A percentile compares a stretch with the other conserved stretches of the same genome.
These are phyloP conservation scores for Rhodotorula mucilaginosa DNA, from an alignment of 1,284 basidiomycete genomes.

Conservation along the genomic window DNA sequence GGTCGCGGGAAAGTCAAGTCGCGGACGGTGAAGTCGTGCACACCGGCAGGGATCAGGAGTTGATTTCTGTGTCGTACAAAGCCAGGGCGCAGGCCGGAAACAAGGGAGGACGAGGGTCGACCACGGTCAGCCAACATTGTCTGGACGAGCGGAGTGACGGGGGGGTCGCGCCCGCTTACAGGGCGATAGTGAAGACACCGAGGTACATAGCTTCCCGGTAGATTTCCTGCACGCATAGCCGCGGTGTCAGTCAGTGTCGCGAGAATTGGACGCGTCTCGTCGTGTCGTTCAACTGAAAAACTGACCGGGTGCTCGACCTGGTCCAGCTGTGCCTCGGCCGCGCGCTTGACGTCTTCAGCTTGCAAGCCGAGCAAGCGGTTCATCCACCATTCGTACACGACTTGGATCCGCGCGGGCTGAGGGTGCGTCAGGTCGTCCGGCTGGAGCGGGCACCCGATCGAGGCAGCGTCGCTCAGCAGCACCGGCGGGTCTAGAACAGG, in stretches of 20 bases:
- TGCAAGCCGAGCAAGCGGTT: slow-evolving; percentile 19
- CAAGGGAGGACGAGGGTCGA: not conserved
- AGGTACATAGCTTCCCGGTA: slow-evolving; percentile 38
- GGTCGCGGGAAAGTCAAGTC: slow-evolving; percentile 72
- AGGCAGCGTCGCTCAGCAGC: slow-evolving; percentile 10
- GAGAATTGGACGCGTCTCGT: not conserved
- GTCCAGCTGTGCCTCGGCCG: slow-evolving; percentile 34
- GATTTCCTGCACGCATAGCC: slow-evolving; percentile 20
- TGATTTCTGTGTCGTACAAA: slow-evolving; percentile 36
- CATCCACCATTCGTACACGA: slow-evolving; percentile 37
- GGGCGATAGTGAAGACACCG: slow-evolving; percentile 30
- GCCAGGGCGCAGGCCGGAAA: not conserved
- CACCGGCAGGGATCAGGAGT: slow-evolving; percentile 55
- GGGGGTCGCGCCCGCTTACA: slow-evolving; percentile 12
- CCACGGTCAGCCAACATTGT: not conserved
- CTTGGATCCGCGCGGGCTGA: slow-evolving; percentile 26
- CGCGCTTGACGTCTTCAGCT: slow-evolving; percentile 29
- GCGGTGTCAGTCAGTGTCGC: no score
- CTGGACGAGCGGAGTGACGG: not conserved
- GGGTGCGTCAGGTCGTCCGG: slow-evolving; percentile 35
- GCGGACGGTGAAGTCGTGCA: slow-evolving; percentile 70
- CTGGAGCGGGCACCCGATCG: slow-evolving; percentile 20
- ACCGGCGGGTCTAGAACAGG: slow-evolving; percentile 16
- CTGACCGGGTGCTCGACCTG: slow-evolving; percentile 33
- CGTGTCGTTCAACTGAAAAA: slow-evolving; percentile 2